Percentiles rank a stretch among this genome's conserved stretches.
phyloP scores from a whole-genome alignment of 306 rosid genomes.

The Luffa aegyptiaca region DNA sequence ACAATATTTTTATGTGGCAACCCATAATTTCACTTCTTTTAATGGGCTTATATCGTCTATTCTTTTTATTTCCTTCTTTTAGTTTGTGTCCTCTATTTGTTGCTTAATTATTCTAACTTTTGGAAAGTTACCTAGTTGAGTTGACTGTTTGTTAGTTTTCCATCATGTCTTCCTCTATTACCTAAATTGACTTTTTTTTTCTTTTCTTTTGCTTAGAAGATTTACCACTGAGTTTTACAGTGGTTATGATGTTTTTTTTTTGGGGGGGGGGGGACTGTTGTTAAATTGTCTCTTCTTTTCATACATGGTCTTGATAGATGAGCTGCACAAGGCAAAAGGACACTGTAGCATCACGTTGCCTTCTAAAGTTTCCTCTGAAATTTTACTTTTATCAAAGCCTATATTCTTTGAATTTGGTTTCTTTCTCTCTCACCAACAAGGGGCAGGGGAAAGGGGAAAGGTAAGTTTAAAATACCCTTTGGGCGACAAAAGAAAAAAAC shows the following conservation, averaged over 20 bases:
- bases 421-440: neutral
- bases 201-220: neutral
- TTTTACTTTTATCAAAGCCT: neutral
- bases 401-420: neutral
- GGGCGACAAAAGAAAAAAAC: neutral
- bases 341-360: neutral
- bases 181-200: neutral
- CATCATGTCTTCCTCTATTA: neutral
- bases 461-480: neutral
- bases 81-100: neutral
- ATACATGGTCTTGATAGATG: constrained; percentile 1
- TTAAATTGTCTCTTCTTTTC: constrained; percentile 1
- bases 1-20: neutral
- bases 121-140: constrained; percentile 3
- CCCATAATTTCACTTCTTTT: constrained; percentile 11
- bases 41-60: neutral
- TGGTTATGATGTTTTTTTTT: neutral
- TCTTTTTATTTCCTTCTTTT: neutral
- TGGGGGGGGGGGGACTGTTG: neutral
- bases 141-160: constrained; percentile 2
- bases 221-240: neutral
- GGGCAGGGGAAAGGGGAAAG: neutral
- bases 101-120: neutral
- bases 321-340: constrained; percentile 1
- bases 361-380: neutral